Evolutionary conservation across 202 grass and related monocot species (phyloP), one percentile per base, ranked within the genome.

Genomic region (Musa balbisiana): DNA sequence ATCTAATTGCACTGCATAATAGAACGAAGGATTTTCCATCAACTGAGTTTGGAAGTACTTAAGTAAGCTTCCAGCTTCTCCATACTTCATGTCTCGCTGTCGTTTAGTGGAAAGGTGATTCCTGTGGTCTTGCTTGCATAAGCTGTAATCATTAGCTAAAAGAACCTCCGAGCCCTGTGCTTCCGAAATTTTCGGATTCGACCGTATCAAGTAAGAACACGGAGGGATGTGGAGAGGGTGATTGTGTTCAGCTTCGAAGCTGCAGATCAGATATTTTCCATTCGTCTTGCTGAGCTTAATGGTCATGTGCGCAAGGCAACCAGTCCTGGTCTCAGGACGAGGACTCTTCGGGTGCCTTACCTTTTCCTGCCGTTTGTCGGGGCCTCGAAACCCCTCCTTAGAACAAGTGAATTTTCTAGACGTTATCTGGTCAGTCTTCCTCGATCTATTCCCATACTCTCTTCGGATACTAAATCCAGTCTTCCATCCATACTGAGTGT

Each of bases 1-100:
- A 67, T 93, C 87, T 74, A 90, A 80, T 79, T 88, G 87, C 77
- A 86, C 76, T n/a, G 88, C 85, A 60, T 88, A 85, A 25, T 84
- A 79, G 74, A 88, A 90, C 9, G 52, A 82, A 25, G 87, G 87
- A 19, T 90, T 81, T 13, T 78, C 58, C 22, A 88, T 67, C 17
- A 75, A 90, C 3, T 83, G 78, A 20, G 80, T 76, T 56, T 86
- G 87, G 56, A 90, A 87, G 53, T 88, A 72, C 62, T 93, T 86
- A 14, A 89, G 80, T 43, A 87, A 71, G 20, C 70, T 69, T 11
- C 75, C 81, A 12, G 83, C 83, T 77, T 89, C 90, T 12, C 87
- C 87, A 77, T 81, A 81, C 58, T 79, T 87, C 19, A 87, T 87
- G n/a, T 84, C 85, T 62, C 85, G 51, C 15, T 86, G 73, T 69